Base-by-base conservation (phyloP, 1,284 basidiomycete species). In the Acaromyces ingoldii region DNA sequence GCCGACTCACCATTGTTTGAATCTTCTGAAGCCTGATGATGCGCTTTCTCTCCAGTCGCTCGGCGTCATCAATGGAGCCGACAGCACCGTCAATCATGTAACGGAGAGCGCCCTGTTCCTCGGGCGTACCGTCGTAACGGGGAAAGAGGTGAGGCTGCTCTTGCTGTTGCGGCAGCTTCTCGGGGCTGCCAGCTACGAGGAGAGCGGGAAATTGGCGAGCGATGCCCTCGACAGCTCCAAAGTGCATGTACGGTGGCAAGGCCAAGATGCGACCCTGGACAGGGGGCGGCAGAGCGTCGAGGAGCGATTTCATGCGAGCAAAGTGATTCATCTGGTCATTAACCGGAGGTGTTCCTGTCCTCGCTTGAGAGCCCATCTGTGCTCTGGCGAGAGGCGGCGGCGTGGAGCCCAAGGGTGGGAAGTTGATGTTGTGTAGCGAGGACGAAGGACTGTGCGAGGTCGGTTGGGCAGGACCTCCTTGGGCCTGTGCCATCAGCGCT, bases 231-330 rank as follows among this genome's bases (percentile, higher is more conserved):
- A 72, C 60, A 34, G 67, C 62, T 29, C 65, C 70, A 47, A 74
- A 74, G 25, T 74, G 72, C 52, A 72, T 63, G 42, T 70, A 66
- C 3, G 72, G 70, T 3, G 72, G 68, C 13, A 74, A 52, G 15
- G 62, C 56, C 22, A 73, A 58, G 47, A 74, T 65, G 33, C 57
- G 57, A 29, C 61, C 53, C 40, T 69, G 70, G 15, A 74, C 63
- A 26, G 64, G 55, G 9, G 62, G 56, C 0, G 72, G 70, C 48
- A 71, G 63, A 34, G 69, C 64, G 24, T 68, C 63, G 39, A 74
- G 59, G 28, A 74, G 46, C 10, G 65, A 58, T 9, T 60, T 63
- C 70, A 74, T 69, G 28, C 64, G 64, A 22, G 67, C 63, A 28
- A 70, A 65, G 52, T 71, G 72, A 22, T 19, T n/a, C 26, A n/a